phyloP scores from a whole-genome alignment of 768 basidiomycete species.

The Ramaria sp. region DNA sequence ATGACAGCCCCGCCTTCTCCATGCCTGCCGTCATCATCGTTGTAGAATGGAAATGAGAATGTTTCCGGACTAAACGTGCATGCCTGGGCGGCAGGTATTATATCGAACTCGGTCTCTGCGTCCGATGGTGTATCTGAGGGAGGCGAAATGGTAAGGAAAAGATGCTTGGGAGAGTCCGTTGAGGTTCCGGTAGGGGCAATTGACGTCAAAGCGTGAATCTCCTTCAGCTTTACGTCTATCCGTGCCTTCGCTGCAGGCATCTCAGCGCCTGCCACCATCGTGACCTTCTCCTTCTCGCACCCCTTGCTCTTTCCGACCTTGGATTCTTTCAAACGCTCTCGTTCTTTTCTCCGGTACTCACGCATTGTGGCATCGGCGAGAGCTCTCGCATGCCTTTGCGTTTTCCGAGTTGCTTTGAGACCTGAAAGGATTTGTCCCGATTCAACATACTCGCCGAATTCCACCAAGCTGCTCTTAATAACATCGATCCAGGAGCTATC shows the following conservation, averaged over 20 bases:
- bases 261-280: neutral
- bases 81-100: slow-evolving; percentile 26
- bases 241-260: neutral
- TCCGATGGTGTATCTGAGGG: slow-evolving; percentile 16
- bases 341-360: slow-evolving; percentile 15
- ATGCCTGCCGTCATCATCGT: slow-evolving; percentile 15
- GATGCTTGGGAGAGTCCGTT: slow-evolving; percentile 26
- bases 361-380: slow-evolving; percentile 15
- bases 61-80: slow-evolving; percentile 35
- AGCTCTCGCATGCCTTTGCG: slow-evolving; percentile 15
- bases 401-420: slow-evolving; percentile 26
- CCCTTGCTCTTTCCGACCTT: slow-evolving; percentile 16
- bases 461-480: slow-evolving; percentile 38
- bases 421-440: slow-evolving; percentile 38
- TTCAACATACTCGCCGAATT: slow-evolving; percentile 29
- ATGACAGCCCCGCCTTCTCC: slow-evolving; percentile 24
- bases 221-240: slow-evolving; percentile 1
- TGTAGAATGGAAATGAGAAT: slow-evolving; percentile 28
- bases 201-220: slow-evolving; percentile 2
- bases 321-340: slow-evolving; percentile 14
- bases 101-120: slow-evolving; percentile 31
- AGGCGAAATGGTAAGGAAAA: slow-evolving; percentile 42
- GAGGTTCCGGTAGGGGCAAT: slow-evolving; percentile 19
- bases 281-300: slow-evolving; percentile 10
- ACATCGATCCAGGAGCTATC: slow-evolving; percentile 28